Evolutionary conservation across 2,329 filamentous ascomycete genomes (phyloP).

Genomic region (Colletotrichum sansevieriae): DNA sequence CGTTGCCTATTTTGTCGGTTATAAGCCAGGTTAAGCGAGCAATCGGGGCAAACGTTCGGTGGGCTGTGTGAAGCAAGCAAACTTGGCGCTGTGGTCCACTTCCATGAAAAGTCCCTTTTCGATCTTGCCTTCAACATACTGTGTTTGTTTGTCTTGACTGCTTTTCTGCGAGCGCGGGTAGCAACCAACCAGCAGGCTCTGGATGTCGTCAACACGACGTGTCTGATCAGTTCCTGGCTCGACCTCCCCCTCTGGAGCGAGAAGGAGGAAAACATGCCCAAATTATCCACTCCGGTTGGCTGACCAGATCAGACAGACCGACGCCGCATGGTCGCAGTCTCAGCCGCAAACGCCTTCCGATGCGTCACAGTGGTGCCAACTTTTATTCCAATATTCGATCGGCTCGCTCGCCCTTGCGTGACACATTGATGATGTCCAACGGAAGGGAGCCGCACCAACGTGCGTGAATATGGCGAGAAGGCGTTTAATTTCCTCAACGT

Average conservation of each 20-base stretch:
- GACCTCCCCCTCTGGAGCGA: background rate
- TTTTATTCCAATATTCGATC: slow-evolving; percentile 20
- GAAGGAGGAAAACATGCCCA: slow-evolving; percentile 11
- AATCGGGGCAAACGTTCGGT: background rate
- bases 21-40: slow-evolving; percentile 15
- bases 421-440: background rate
- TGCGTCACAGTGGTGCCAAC: slow-evolving; percentile 11
- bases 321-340: slow-evolving; percentile 16
- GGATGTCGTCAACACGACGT: slow-evolving; percentile 18
- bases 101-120: slow-evolving; percentile 10
- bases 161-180: slow-evolving; percentile 1
- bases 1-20: slow-evolving; percentile 20
- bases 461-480: slow-evolving; percentile 16
- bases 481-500: slow-evolving; percentile 31
- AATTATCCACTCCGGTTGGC: slow-evolving; percentile 18
- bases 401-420: slow-evolving; percentile 19
- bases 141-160: slow-evolving; percentile 12
- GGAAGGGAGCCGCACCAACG: slow-evolving; percentile 31
- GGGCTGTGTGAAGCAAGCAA: slow-evolving; percentile 11
- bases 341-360: slow-evolving; percentile 41
- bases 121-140: slow-evolving; percentile 10
- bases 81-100: slow-evolving; percentile 16
- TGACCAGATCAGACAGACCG: slow-evolving; percentile 12
- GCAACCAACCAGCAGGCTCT: slow-evolving; percentile 1
- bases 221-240: background rate